Percentiles rank a stretch among this genome's conserved stretches.
Evolutionary conservation across 192 early-diverging fungal genomes (phyloP).

Genomic region (Gonapodya prolifera): DNA sequence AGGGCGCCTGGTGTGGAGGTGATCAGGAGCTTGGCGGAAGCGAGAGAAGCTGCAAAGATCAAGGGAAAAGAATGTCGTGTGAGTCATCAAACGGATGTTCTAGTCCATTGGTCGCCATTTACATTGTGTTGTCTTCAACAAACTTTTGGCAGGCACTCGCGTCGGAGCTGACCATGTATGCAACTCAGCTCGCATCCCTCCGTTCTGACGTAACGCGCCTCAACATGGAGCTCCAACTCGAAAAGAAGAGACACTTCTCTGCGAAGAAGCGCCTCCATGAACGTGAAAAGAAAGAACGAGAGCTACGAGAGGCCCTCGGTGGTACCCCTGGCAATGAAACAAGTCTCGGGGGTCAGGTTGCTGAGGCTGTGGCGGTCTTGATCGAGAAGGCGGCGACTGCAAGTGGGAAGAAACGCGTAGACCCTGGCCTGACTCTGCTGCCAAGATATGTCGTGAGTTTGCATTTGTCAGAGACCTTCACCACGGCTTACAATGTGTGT

Average conservation of each 20-base stretch:
- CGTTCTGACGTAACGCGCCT: neutral
- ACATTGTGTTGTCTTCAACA: constrained; percentile 6
- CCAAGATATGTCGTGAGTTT: neutral
- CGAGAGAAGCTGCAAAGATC: constrained; percentile 30
- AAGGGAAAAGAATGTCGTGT: constrained; percentile 36
- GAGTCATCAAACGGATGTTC: neutral
- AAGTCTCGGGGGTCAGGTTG: neutral
- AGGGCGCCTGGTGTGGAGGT: constrained; percentile 44
- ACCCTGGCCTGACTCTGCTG: neutral
- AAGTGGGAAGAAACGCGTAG: neutral
- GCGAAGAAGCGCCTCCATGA: neutral
- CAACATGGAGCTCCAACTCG: neutral
- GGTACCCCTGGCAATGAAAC: neutral
- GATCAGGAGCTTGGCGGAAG: constrained; percentile 32
- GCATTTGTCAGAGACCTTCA: neutral
- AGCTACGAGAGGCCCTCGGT: neutral
- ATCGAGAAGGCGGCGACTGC: neutral
- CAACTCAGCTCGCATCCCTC: constrained; percentile 22
- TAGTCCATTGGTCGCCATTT: neutral
- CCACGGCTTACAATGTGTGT: neutral
- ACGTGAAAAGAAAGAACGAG: neutral
- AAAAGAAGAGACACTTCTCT: neutral
- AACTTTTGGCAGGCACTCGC: constrained; percentile 32
- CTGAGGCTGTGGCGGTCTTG: neutral
- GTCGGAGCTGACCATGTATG: constrained; percentile 53